Evolutionary conservation across 2,329 filamentous ascomycete genomes (phyloP).

Genomic region (Xylariaceae sp.): DNA sequence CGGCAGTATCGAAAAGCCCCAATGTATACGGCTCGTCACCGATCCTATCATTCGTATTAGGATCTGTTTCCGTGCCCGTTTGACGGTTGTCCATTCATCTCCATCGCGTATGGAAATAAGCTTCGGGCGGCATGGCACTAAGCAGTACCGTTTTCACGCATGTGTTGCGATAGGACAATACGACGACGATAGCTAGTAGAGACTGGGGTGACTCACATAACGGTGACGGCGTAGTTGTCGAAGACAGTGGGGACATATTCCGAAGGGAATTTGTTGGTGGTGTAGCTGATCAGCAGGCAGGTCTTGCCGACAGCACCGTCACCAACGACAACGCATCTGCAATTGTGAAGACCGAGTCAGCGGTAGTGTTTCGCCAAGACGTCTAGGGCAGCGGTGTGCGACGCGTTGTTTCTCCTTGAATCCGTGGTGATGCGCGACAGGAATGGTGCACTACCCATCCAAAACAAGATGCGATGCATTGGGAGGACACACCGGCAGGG

Average conservation of each 20-base stretch:
- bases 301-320: constrained; percentile 99
- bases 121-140: neutral
- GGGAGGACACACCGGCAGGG: constrained; percentile 2
- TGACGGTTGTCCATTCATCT: neutral
- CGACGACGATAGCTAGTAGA: no score
- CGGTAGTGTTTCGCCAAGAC: constrained; percentile 7
- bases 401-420: constrained; percentile 11
- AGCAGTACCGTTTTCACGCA: no score
- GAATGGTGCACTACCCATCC: constrained; percentile 5
- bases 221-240: constrained; percentile 99
- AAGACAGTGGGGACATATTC: constrained; percentile 99
- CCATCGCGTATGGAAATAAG: neutral
- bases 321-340: constrained; percentile 95
- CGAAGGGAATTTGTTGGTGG: constrained; percentile 98
- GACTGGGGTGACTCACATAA: constrained; percentile 71
- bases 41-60: constrained; percentile 62
- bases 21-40: constrained; percentile 98
- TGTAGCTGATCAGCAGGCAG: constrained; percentile 98
- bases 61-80: neutral
- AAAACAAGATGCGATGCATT: constrained; percentile 1
- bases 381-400: constrained; percentile 7
- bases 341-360: constrained; percentile 15
- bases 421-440: constrained; percentile 9
- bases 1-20: constrained; percentile 95
- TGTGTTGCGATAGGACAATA: no score